Evolutionary conservation across 129 eudicot genomes (phyloP).

Genomic region (Centrapalus pauciflorus): DNA sequence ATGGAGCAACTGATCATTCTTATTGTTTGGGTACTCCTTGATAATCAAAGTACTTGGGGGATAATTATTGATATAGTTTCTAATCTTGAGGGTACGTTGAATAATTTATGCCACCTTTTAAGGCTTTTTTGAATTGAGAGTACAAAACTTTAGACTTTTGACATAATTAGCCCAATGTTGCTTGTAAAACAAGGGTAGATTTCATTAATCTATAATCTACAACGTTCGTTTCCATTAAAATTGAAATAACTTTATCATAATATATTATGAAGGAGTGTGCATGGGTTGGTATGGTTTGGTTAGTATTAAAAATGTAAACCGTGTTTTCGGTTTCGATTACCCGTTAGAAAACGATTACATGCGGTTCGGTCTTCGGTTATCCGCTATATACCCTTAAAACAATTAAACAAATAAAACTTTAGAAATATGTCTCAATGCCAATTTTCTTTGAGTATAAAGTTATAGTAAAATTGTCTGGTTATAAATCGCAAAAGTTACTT

Average conservation of each 20-base stretch:
- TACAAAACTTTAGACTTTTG: constrained; percentile 4
- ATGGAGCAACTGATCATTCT: neutral
- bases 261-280: too few relatives aligned
- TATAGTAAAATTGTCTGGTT: too few relatives aligned
- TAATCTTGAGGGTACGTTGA: neutral
- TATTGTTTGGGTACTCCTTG: neutral
- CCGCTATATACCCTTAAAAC: too few relatives aligned
- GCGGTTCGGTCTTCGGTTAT: too few relatives aligned
- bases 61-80: neutral
- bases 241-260: neutral
- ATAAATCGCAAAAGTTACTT: too few relatives aligned
- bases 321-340: too few relatives aligned
- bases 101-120: constrained; percentile 7
- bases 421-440: too few relatives aligned
- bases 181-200: constrained; percentile 14
- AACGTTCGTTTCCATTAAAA: neutral
- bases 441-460: too few relatives aligned
- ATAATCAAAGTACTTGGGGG: neutral
- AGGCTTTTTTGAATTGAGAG: constrained; percentile 4
- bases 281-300: too few relatives aligned
- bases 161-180: constrained; percentile 19
- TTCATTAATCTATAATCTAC: neutral
- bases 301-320: too few relatives aligned
- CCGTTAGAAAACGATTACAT: neutral
- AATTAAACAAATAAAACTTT: too few relatives aligned